phyloP scores from a whole-genome alignment of 1,284 basidiomycete genomes.

The Omphalotus olearius region DNA sequence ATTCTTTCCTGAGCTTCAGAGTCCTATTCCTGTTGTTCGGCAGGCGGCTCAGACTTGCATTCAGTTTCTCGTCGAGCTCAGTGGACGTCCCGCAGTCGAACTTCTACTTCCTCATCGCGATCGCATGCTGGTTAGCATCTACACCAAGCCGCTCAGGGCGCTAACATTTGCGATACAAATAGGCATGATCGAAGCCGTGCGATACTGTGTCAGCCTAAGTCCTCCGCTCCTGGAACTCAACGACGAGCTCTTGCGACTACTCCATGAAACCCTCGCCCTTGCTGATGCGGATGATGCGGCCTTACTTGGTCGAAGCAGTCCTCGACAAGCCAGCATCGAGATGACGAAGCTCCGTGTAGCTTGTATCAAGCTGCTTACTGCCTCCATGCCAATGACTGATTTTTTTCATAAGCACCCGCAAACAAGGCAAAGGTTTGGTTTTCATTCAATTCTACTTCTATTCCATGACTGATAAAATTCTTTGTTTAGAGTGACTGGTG shows the following conservation, averaged over 20 bases:
- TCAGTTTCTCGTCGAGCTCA: constrained; percentile 74
- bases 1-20: constrained; percentile 88
- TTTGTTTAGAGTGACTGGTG: constrained; percentile 74
- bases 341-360: constrained; percentile 93
- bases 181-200: constrained; percentile 96
- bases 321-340: constrained; percentile 80
- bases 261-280: constrained; percentile 93
- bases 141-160: constrained; percentile 95
- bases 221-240: constrained; percentile 88
- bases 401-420: constrained; percentile 83
- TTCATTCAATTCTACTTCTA: background rate
- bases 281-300: constrained; percentile 93
- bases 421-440: constrained; percentile 76
- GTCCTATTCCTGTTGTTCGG: constrained; percentile 84
- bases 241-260: constrained; percentile 87
- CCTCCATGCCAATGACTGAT: constrained; percentile 92
- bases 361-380: constrained; percentile 90
- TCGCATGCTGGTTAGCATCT: constrained; percentile 86
- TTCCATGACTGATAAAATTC: background rate
- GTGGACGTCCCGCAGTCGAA: constrained; percentile 70
- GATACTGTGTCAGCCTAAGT: constrained; percentile 83
- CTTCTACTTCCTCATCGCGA: constrained; percentile 85
- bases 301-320: constrained; percentile 70
- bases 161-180: constrained; percentile 96
- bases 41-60: constrained; percentile 85